These are phyloP conservation scores for Hanseniaspora taiwanica DNA, from an alignment of 805 yeast species.

Conservation along the genomic window DNA sequence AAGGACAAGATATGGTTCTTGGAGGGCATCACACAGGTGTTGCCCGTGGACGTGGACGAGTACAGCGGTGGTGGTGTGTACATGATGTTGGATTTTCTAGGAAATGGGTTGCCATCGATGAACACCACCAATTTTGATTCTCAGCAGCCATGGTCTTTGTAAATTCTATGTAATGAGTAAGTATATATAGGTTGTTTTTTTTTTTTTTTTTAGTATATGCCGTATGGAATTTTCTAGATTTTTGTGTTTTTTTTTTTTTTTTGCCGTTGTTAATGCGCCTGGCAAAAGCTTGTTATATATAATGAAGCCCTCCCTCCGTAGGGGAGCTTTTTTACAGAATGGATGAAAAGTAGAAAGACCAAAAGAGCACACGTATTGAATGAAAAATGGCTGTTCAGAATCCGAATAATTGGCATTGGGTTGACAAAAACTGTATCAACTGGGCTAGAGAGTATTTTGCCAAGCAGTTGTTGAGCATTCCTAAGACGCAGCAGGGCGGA, in stretches of 20 bases:
- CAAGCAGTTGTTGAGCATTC: slow-evolving; percentile 29
- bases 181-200: not conserved
- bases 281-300: too few species aligned
- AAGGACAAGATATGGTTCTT: slow-evolving; percentile 87
- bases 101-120: slow-evolving; percentile 47
- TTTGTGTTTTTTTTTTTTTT: too few species aligned
- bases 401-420: slow-evolving; percentile 99
- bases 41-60: slow-evolving; percentile 86
- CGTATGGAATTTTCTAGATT: too few species aligned
- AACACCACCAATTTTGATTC: slow-evolving; percentile 26
- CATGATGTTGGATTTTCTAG: slow-evolving; percentile 79
- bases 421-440: slow-evolving; percentile 86
- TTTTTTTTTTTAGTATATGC: not conserved
- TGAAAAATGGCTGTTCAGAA: slow-evolving; percentile 25
- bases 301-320: too few species aligned
- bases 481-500: not conserved
- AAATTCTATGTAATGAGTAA: not conserved
- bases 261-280: too few species aligned
- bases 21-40: slow-evolving; percentile 78
- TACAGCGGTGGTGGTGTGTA: slow-evolving; percentile 87
- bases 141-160: not conserved
- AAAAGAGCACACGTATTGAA: not conserved
- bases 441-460: slow-evolving; percentile 78
- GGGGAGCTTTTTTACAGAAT: too few species aligned
- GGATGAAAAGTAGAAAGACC: too few species aligned